These are phyloP conservation scores for Termitomyces sp. DNA, from an alignment of 768 basidiomycete species.

Conservation along the genomic window DNA sequence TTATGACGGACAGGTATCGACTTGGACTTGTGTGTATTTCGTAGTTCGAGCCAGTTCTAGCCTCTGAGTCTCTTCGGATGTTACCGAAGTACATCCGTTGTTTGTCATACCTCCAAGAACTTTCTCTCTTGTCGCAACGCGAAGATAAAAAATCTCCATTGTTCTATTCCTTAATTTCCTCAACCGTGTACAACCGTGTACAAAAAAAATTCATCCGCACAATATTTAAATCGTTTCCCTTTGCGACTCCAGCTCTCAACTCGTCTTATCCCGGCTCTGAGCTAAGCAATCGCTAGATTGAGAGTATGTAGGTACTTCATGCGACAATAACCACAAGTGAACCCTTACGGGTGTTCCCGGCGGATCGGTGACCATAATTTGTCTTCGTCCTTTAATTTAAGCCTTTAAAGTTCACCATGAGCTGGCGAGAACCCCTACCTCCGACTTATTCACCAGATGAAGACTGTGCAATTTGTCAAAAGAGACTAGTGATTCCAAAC, in stretches of 20 bases:
- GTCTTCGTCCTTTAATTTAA: not conserved
- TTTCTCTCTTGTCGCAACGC: not conserved
- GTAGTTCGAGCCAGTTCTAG: not conserved
- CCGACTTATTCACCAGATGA: conserved; percentile 5
- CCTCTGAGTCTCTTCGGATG: not conserved
- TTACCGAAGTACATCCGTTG: not conserved
- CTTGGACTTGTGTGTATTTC: not conserved
- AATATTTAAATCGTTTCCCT: no score
- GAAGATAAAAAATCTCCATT: not conserved
- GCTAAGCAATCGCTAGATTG: not conserved
- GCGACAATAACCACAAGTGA: not conserved
- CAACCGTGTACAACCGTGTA: not conserved
- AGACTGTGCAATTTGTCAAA: conserved; percentile 5
- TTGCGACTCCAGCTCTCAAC: not conserved
- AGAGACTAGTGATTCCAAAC: conserved; percentile 5
- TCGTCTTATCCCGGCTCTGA: not conserved
- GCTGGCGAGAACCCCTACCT: conserved; percentile 3
- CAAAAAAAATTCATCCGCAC: no score
- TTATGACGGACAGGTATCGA: not conserved
- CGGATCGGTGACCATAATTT: not conserved
- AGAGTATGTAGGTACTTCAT: not conserved
- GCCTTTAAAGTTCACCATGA: not conserved
- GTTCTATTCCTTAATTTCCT: not conserved
- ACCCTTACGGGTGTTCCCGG: not conserved
- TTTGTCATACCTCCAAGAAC: not conserved